These are phyloP conservation scores for Cynara cardunculus DNA, from an alignment of 129 eudicot genomes.

Conservation along the genomic window DNA sequence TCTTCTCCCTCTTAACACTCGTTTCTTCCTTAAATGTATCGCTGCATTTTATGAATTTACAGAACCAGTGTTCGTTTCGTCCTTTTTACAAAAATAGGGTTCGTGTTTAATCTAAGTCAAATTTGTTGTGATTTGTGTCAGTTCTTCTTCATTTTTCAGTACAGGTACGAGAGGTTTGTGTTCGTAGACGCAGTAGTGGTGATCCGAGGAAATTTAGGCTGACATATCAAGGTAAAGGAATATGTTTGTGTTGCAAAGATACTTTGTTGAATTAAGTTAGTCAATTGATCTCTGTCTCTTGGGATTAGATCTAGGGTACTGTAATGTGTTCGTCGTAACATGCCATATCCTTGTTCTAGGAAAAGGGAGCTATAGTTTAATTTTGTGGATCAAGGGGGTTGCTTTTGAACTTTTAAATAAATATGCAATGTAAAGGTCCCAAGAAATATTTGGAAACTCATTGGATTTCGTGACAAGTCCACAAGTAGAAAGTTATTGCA, in stretches of 20 bases:
- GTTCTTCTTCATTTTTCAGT: not conserved
- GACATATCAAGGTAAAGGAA: not conserved
- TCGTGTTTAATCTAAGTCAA: slow-evolving; percentile 9
- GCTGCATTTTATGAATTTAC: slow-evolving; percentile 4
- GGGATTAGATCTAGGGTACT: slow-evolving; percentile 22
- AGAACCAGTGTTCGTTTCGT: slow-evolving; percentile 7
- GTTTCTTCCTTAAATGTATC: not conserved
- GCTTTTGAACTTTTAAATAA: slow-evolving; percentile 12
- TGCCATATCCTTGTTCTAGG: not conserved
- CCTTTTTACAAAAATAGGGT: slow-evolving; percentile 16
- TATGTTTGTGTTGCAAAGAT: slow-evolving; percentile 16
- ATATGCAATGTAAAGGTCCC: slow-evolving; percentile 2
- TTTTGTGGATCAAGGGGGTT: slow-evolving; percentile 13
- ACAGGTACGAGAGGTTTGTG: slow-evolving; percentile 1
- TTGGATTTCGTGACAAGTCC: not conserved
- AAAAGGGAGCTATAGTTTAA: not conserved
- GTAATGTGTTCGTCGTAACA: slow-evolving; percentile 14
- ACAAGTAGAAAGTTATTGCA: not conserved
- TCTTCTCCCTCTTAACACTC: not conserved
- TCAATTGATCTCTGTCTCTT: slow-evolving; percentile 7
- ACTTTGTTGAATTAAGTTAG: not conserved
- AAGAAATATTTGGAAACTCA: not conserved
- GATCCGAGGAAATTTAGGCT: slow-evolving; percentile 15
- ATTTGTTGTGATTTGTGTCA: not conserved
- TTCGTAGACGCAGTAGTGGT: slow-evolving; percentile 2